A percentile compares a stretch with the other conserved stretches of the same genome.
Evolutionary conservation across 1,139 yeast species (phyloP).

Genomic region (Geotrichum carabidarum): DNA sequence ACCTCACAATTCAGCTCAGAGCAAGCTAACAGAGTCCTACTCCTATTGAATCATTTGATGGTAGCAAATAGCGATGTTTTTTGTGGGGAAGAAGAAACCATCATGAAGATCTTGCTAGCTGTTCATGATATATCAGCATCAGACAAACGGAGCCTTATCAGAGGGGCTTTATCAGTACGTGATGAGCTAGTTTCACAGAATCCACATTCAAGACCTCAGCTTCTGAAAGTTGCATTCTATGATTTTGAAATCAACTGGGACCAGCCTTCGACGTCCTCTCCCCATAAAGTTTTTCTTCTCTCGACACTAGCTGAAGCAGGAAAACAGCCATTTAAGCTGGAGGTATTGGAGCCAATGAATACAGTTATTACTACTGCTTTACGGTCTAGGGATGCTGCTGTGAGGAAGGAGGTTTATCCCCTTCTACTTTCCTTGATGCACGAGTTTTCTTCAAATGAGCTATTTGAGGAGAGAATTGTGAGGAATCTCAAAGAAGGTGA

Average conservation of each 20-base stretch:
- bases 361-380: slow-evolving; percentile 1
- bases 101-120: slow-evolving; percentile 2
- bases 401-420: slow-evolving; percentile 10
- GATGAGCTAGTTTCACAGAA: background rate
- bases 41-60: slow-evolving; percentile 11
- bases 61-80: background rate
- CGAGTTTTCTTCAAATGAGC: background rate
- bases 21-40: slow-evolving; percentile 10
- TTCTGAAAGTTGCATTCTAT: background rate
- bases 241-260: slow-evolving; percentile 7
- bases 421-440: slow-evolving; percentile 5
- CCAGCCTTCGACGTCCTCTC: slow-evolving; percentile 7
- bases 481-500: slow-evolving; percentile 11
- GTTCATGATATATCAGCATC: slow-evolving; percentile 9
- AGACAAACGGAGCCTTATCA: slow-evolving; percentile 11
- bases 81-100: background rate
- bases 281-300: slow-evolving; percentile 8
- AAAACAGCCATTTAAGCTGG: background rate
- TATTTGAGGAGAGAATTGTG: slow-evolving; percentile 2
- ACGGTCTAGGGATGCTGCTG: slow-evolving; percentile 7
- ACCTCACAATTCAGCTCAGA: background rate
- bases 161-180: slow-evolving; percentile 7
- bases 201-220: background rate
- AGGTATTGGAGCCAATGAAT: background rate
- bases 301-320: slow-evolving; percentile 1